Evolutionary conservation across 2,329 filamentous ascomycete genomes (phyloP), one percentile per base, ranked within the genome.

Genomic region (Elsinoe australis): DNA sequence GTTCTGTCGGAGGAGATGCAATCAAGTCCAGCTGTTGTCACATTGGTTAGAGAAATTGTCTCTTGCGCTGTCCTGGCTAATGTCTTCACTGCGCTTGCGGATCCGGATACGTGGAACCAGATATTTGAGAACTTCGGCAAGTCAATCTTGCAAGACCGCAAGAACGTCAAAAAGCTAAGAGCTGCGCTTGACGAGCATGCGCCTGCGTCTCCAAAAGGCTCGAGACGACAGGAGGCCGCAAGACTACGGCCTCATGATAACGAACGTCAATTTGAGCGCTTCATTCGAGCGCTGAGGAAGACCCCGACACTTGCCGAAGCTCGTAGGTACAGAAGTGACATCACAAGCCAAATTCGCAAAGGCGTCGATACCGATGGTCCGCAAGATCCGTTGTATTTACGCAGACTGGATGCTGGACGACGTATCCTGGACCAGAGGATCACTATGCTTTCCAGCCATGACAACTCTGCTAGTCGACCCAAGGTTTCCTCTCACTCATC

Each of bases 71-170:
- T 98, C 31, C 71, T 98, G 29, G 82, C 80, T 33, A 92, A 92
- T 0, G 70, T 94, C 17, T 74, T 95, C 61, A 80, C 83, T 58
- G 71, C 88, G 53, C 71, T 98, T 14, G 79, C 86, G 4, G 90
- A 98, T 57, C 89, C 94, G 1, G 94, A 98, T 68, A 94, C 85
- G 6, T 98, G 90, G 90, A 96, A 98, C 59, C 89, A 95, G 64
- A 67, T 95, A 51, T 87, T 96, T 75, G 90, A 96, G 65, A 89
- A 83, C 49, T 87, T 84, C 65, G 82, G 67, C 55, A 60, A 66
- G 52, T 55, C 84, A 19, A 83, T 94, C 71, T 74, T 98, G 33
- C 92, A 96, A 64, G 94, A 98, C 63, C 80, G 94, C 29, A 96
- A 94, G 54, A 95, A 89, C 0, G 90, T 98, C 31, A 82, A 86